Evolutionary conservation across 139 green algal species (phyloP).

Genomic region (Closterium sp.): DNA sequence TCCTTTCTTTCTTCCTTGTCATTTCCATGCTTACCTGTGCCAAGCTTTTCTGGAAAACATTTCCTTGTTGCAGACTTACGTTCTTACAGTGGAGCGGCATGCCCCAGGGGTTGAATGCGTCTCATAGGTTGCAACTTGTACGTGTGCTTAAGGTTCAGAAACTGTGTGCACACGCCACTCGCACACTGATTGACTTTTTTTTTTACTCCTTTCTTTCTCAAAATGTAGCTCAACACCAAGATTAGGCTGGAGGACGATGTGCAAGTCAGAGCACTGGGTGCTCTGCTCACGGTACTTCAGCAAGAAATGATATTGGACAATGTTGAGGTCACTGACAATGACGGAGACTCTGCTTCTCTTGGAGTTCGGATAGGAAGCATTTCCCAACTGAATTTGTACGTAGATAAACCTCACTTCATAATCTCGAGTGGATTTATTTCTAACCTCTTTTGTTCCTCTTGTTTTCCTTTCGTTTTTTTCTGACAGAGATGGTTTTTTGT

Average conservation of each 20-base stretch:
- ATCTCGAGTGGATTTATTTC: neutral
- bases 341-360: neutral
- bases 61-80: conserved; percentile 3
- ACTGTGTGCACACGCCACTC: neutral
- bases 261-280: conserved; percentile 47
- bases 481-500: neutral
- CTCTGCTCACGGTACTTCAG: conserved; percentile 34
- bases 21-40: neutral
- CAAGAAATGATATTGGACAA: conserved; percentile 42
- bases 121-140: conserved; percentile 34
- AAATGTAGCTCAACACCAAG: conserved; percentile 33
- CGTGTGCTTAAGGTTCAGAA: neutral
- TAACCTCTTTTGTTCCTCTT: too few species aligned
- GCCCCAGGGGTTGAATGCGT: conserved; percentile 31
- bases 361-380: neutral
- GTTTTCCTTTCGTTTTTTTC: neutral
- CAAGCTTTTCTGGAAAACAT: too few species aligned
- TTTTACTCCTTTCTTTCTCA: neutral
- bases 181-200: neutral
- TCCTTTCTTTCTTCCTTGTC: neutral
- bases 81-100: conserved; percentile 34
- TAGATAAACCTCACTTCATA: neutral
- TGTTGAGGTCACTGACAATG: conserved; percentile 15
- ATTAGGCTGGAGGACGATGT: conserved; percentile 38
- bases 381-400: neutral